Percentiles rank a stretch among this genome's conserved stretches.
phyloP scores from a whole-genome alignment of 2,329 filamentous ascomycete species.

The Teratosphaeriaceae sp. region DNA sequence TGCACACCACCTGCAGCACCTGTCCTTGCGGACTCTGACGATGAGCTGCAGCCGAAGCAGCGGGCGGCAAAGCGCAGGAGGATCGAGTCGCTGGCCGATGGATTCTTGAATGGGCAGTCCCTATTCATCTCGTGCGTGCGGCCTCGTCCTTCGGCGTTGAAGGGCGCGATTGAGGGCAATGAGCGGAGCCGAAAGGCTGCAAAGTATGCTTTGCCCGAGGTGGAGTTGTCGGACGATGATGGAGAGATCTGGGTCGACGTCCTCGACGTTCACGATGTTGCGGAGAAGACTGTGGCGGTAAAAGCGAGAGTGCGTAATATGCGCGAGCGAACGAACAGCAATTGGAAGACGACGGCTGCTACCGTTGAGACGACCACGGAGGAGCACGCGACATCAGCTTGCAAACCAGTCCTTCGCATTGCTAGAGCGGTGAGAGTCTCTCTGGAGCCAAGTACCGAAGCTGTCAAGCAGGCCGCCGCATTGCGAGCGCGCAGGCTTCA shows the following conservation, averaged over 20 bases:
- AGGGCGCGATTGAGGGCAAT: conserved; percentile 48
- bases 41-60: conserved; percentile 47
- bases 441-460: conserved; percentile 13
- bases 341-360: conserved; percentile 9
- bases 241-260: conserved; percentile 7
- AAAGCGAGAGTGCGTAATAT: background rate
- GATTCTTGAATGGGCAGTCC: conserved; percentile 51
- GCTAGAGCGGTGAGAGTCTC: conserved; percentile 5
- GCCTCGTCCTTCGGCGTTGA: conserved; percentile 18
- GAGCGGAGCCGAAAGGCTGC: conserved; percentile 35
- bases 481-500: conserved; percentile 9
- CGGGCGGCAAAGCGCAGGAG: conserved; percentile 46
- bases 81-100: conserved; percentile 54
- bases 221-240: background rate
- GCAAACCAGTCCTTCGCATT: conserved; percentile 10
- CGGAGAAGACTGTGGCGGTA: background rate
- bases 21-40: conserved; percentile 52
- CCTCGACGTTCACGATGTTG: conserved; percentile 2
- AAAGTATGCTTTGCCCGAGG: conserved; percentile 5
- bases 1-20: conserved; percentile 23
- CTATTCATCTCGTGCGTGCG: conserved; percentile 54
- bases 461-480: conserved; percentile 12
- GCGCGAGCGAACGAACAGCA: background rate
- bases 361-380: conserved; percentile 1
- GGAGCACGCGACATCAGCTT: conserved; percentile 7